A percentile compares a stretch with the other conserved stretches of the same genome.
Conservation (phyloP, 805 yeast species). For the Jamesozyma rosinii region DNA sequence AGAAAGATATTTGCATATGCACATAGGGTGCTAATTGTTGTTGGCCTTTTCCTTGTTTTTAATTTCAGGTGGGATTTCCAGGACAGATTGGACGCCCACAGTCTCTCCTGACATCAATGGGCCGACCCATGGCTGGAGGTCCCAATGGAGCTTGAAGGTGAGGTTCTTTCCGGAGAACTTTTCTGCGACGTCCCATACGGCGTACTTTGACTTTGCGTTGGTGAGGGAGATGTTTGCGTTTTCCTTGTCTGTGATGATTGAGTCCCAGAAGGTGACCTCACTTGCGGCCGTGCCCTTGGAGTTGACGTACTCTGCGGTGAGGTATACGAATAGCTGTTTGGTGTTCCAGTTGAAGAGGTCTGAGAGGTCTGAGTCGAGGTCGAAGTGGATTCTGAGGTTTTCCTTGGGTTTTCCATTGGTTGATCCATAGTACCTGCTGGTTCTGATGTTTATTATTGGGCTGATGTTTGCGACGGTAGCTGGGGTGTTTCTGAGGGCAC, state of each 20-base stretch:
- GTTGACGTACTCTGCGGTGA: constrained; percentile 73
- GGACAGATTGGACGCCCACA: constrained; percentile 13
- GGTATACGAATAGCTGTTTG: constrained; percentile 85
- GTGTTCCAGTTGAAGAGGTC: constrained; percentile 94
- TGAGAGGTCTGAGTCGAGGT: constrained; percentile 62
- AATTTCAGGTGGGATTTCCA: too few species aligned
- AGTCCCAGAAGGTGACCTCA: constrained; percentile 86
- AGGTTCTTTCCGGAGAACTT: constrained; percentile 54
- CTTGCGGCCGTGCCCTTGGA: constrained; percentile 37
- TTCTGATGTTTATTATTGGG: constrained; percentile 38
- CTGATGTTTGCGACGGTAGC: constrained; percentile 32
- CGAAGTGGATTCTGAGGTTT: constrained; percentile 62
- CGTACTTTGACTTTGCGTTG: constrained; percentile 59
- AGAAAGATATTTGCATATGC: too few species aligned
- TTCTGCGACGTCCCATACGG: constrained; percentile 76
- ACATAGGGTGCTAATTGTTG: too few species aligned
- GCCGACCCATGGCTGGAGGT: constrained; percentile 87
- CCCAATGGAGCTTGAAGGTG: constrained; percentile 69
- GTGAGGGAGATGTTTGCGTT: constrained; percentile 49
- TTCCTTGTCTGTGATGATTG: constrained; percentile 51
- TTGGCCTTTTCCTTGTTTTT: too few species aligned
- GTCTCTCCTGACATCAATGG: constrained; percentile 62
- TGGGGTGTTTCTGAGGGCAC: constrained; percentile 37
- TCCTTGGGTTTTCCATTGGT: constrained; percentile 61
- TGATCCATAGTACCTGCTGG: constrained; percentile 61